Evolutionary conservation across 768 basidiomycete genomes (phyloP).

Genomic region (Amanita inopinata): DNA sequence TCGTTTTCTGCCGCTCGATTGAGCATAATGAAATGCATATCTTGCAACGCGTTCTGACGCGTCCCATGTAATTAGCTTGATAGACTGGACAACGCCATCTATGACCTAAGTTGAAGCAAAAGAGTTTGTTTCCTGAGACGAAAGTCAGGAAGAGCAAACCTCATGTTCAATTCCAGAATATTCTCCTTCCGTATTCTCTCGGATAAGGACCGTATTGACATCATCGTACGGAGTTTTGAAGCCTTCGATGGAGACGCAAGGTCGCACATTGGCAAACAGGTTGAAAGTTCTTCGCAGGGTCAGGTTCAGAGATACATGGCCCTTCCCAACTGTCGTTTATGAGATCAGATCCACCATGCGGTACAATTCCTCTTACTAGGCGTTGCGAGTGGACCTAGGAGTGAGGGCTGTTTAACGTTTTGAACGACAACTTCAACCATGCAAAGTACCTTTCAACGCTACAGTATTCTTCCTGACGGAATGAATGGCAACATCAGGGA

Average conservation of each 20-base stretch:
- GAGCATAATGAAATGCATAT: slow-evolving; percentile 98
- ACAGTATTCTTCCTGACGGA: slow-evolving; percentile 97
- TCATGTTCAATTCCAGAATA: slow-evolving; percentile 99
- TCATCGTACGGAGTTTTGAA: slow-evolving; percentile 99
- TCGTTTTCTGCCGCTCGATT: slow-evolving; percentile 72
- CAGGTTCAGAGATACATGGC: slow-evolving; percentile 95
- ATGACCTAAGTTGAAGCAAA: slow-evolving; percentile 50
- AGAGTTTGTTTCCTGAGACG: not conserved
- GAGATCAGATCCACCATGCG: slow-evolving; percentile 1
- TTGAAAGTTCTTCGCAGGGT: slow-evolving; percentile 96
- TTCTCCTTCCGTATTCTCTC: slow-evolving; percentile 99
- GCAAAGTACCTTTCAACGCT: slow-evolving; percentile 78
- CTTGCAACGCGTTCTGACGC: slow-evolving; percentile 98
- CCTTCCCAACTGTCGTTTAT: slow-evolving; percentile 75
- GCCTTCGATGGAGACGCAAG: slow-evolving; percentile 90
- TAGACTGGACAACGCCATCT: slow-evolving; percentile 97
- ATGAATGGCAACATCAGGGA: slow-evolving; percentile 83
- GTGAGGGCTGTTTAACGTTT: no score
- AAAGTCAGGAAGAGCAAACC: slow-evolving; percentile 33
- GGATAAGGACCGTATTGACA: slow-evolving; percentile 95
- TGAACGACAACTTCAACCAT: slow-evolving; percentile 7
- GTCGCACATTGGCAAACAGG: slow-evolving; percentile 97
- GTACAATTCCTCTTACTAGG: slow-evolving; percentile 76
- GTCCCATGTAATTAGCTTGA: slow-evolving; percentile 98
- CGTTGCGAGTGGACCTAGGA: slow-evolving; percentile 84